Conservation (phyloP, 441 rosid species). For the Erodium trifolium region DNA sequence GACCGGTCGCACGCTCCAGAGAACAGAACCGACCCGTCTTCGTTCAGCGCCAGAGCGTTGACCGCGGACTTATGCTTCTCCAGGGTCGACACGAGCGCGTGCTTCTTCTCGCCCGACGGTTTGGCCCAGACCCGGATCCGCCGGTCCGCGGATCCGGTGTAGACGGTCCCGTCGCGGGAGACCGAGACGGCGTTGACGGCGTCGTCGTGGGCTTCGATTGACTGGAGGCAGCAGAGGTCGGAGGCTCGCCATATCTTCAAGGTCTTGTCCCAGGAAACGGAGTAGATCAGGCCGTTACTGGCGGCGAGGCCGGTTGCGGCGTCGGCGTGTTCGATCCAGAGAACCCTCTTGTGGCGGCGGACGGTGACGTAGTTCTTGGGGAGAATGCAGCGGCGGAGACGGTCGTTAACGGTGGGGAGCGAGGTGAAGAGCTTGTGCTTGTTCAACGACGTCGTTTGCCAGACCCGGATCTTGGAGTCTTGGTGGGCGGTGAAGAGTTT, state of each 20-base stretch:
- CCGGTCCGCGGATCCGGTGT: slow-evolving; percentile 80
- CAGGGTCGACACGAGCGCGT: slow-evolving; percentile 44
- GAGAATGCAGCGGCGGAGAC: slow-evolving; percentile 50
- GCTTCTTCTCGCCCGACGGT: slow-evolving; percentile 39
- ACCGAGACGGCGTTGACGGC: slow-evolving; percentile 68
- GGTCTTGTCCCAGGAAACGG: slow-evolving; percentile 82
- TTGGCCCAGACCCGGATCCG: slow-evolving; percentile 72
- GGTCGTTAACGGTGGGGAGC: slow-evolving; percentile 83
- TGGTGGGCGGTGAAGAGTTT: slow-evolving; percentile 75
- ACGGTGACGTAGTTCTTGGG: slow-evolving; percentile 75
- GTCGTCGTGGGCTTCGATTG: slow-evolving; percentile 65
- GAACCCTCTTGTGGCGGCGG: slow-evolving; percentile 59
- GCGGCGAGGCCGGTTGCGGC: slow-evolving; percentile 71
- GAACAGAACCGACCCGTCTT: slow-evolving; percentile 64
- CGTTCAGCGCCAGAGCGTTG: slow-evolving; percentile 60
- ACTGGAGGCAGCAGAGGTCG: slow-evolving; percentile 63
- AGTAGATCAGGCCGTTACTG: slow-evolving; percentile 50
- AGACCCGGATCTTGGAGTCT: slow-evolving; percentile 74
- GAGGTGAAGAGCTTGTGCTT: slow-evolving; percentile 34
- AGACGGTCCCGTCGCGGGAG: slow-evolving; percentile 55
- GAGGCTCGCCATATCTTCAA: slow-evolving; percentile 72
- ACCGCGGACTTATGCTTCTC: slow-evolving; percentile 87
- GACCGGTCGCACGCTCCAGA: slow-evolving; percentile 96
- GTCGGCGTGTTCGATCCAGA: slow-evolving; percentile 90
- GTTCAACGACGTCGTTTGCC: slow-evolving; percentile 39